Percentiles rank a stretch among this genome's conserved stretches.
These are phyloP conservation scores for Debaryomyces psychrophilus DNA, from an alignment of 1,139 yeast genomes.

Conservation along the genomic window DNA sequence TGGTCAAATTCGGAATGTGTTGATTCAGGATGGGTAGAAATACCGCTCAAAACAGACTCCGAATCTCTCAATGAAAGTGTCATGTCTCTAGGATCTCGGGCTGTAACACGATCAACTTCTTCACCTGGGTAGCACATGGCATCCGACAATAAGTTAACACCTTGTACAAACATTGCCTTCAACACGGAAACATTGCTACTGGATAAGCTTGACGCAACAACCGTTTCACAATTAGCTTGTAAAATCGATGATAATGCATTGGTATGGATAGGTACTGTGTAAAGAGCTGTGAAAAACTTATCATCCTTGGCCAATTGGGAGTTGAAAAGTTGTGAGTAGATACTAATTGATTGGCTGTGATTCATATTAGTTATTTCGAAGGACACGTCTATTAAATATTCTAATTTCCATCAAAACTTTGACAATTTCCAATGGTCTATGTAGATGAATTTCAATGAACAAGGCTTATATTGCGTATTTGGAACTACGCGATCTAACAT, in stretches of 20 bases:
- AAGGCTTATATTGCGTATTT: conserved; percentile 1
- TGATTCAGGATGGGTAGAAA: background rate
- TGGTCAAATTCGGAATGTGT: conserved; percentile 16
- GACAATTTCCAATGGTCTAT: background rate
- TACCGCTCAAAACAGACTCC: conserved; percentile 4
- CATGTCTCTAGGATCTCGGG: background rate
- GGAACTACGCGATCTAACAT: background rate
- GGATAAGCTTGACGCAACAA: conserved; percentile 3
- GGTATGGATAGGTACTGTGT: conserved; percentile 31
- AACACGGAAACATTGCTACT: conserved; percentile 15
- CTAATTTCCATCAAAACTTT: background rate
- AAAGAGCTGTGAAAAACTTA: conserved; percentile 28
- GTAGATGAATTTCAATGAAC: background rate
- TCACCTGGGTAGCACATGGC: conserved; percentile 18
- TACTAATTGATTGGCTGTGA: conserved; percentile 18
- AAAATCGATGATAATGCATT: conserved; percentile 29
- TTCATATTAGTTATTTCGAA: conserved; percentile 14
- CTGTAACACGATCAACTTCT: background rate
- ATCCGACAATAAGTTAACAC: conserved; percentile 25
- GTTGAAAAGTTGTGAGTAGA: conserved; percentile 32
- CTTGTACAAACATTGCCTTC: conserved; percentile 25
- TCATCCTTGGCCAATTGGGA: conserved; percentile 22
- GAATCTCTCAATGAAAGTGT: conserved; percentile 3
- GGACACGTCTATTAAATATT: background rate
- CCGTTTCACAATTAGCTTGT: conserved; percentile 24